Base-by-base conservation (phyloP, 306 rosid genomes). In the Dalbergia oliveri region DNA sequence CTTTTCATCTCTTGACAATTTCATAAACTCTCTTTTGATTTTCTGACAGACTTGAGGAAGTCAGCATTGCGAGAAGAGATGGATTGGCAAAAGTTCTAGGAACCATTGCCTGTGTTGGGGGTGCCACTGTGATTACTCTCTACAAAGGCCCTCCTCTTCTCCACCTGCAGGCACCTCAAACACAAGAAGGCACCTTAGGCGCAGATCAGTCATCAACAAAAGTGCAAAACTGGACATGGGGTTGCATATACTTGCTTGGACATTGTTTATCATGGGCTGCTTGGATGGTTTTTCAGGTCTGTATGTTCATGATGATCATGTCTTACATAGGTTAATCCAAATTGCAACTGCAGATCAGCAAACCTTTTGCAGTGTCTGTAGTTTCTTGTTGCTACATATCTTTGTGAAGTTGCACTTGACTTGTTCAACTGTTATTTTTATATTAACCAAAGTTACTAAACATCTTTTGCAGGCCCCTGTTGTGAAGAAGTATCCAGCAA, bases 241-340 rank as follows among this genome's bases (percentile, higher is more conserved):
- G 94, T 77, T 89, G 97, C 79, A 73, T 91, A 13, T 91, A 81
- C 86, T 84, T 91, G 79, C 75, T 91, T 84, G 92, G 92, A 44
- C 93, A 91, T 82, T 89, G 94, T 83, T 77, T 91, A 39, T 83
- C 92, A 33, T 91, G 97, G 97, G 93, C 97, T 81, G 90, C 88
- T 11, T 91, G 94, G 97, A 86, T 91, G 79, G 97, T 91, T 75
- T 84, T 91, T 83, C 96, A 89, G 96, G 96, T 91, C 69, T 72
- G 8, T 54, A 6, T 4, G 19, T 53, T 44, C 59, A 54, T n/a
- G 6, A n/a, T 54, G 10, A 53, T 53, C 10, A 53, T 53, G 18
- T 21, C 18, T 53, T 47, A 47, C 23, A 53, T 53, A n/a, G 21
- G 6, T n/a, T 53, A 53, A 53, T n/a, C 18, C n/a, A n/a, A 15